A percentile compares a stretch with the other conserved stretches of the same genome.
phyloP scores from a whole-genome alignment of 768 basidiomycete species.

The Suillus sp. region DNA sequence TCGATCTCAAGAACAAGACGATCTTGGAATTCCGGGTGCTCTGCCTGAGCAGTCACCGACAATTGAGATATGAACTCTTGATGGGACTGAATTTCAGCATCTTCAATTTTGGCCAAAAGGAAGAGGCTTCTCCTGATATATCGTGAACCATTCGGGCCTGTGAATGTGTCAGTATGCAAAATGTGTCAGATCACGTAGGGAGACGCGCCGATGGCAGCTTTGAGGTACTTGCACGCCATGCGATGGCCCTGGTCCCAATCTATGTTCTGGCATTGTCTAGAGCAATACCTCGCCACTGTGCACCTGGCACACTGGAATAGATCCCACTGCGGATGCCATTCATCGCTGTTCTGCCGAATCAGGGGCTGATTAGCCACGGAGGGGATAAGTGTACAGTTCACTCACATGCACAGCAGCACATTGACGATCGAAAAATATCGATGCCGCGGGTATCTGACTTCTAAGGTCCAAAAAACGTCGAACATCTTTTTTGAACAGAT shows the following conservation, averaged over 20 bases:
- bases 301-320: slow-evolving; percentile 9
- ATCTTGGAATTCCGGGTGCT: slow-evolving; percentile 4
- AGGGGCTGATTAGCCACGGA: neutral
- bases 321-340: slow-evolving; percentile 11
- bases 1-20: slow-evolving; percentile 7
- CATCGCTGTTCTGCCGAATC: slow-evolving; percentile 4
- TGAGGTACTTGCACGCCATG: slow-evolving; percentile 8
- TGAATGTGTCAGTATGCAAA: neutral
- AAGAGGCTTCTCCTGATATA: slow-evolving; percentile 5
- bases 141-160: neutral
- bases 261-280: slow-evolving; percentile 6
- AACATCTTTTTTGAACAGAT: neutral
- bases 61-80: slow-evolving; percentile 9
- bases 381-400: too few relatives aligned
- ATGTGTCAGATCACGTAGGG: neutral
- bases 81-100: slow-evolving; percentile 2
- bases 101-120: slow-evolving; percentile 6
- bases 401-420: slow-evolving; percentile 8
- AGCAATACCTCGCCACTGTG: slow-evolving; percentile 8
- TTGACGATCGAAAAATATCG: slow-evolving; percentile 7
- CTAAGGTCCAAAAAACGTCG: slow-evolving; percentile 7
- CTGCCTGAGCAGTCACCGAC: slow-evolving; percentile 1
- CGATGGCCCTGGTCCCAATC: slow-evolving; percentile 8
- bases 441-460: slow-evolving; percentile 4
- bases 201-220: slow-evolving; percentile 7